Evolutionary conservation across 352 stramenopile species (phyloP).

Genomic region (Phytopythium chamaehyphon): DNA sequence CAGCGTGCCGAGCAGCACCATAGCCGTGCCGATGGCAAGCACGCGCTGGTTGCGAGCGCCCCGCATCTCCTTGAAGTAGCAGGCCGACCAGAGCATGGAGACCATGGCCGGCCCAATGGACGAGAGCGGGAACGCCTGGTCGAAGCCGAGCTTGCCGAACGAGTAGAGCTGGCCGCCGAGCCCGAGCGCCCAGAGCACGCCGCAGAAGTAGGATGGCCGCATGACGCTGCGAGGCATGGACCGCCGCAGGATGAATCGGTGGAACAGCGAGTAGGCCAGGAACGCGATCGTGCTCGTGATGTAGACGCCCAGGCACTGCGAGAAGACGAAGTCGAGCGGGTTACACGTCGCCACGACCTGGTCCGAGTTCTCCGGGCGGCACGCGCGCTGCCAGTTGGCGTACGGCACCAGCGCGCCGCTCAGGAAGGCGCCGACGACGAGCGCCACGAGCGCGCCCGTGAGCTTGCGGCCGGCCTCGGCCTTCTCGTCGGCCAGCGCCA

Average conservation of each 20-base stretch:
- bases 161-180: slow-evolving; percentile 69
- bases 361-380: slow-evolving; percentile 25
- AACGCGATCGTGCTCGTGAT: slow-evolving; percentile 71
- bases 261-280: slow-evolving; percentile 72
- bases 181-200: slow-evolving; percentile 68
- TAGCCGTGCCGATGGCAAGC: slow-evolving; percentile 49
- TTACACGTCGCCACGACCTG: slow-evolving; percentile 63
- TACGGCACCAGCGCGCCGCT: slow-evolving; percentile 78
- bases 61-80: slow-evolving; percentile 83
- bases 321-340: slow-evolving; percentile 81
- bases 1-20: slow-evolving; percentile 68
- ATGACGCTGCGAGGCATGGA: slow-evolving; percentile 82
- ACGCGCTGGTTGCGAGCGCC: slow-evolving; percentile 54
- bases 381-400: slow-evolving; percentile 68
- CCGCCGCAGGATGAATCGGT: slow-evolving; percentile 65
- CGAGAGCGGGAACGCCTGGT: slow-evolving; percentile 78
- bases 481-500: slow-evolving; percentile 37
- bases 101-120: slow-evolving; percentile 80
- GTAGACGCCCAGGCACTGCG: slow-evolving; percentile 81
- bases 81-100: slow-evolving; percentile 81
- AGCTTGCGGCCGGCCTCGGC: slow-evolving; percentile 56
- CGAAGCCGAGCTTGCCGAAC: slow-evolving; percentile 69
- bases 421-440: slow-evolving; percentile 66
- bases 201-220: slow-evolving; percentile 74
- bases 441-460: slow-evolving; percentile 57